A percentile compares a stretch with the other conserved stretches of the same genome.
Evolutionary conservation across 805 yeast species (phyloP).

Genomic region (Sugiyamaella chiloensis): DNA sequence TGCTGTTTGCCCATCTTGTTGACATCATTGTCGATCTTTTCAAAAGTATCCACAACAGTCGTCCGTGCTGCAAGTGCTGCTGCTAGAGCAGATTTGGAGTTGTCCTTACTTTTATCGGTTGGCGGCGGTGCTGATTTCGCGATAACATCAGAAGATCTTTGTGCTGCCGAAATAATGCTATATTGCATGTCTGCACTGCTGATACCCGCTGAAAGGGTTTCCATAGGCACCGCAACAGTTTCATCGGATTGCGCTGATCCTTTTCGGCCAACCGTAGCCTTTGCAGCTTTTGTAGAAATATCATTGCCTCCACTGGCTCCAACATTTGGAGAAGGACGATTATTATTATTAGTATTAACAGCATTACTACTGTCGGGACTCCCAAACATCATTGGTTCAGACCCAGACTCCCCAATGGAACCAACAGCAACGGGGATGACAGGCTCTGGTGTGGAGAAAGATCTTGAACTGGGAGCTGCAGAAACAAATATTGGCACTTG

Average conservation of each 20-base stretch:
- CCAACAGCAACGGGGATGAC: neutral
- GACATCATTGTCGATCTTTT: constrained; percentile 16
- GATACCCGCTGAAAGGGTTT: neutral
- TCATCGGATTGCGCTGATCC: neutral
- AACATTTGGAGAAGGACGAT: neutral
- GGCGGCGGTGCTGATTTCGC: neutral
- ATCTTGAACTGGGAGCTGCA: neutral
- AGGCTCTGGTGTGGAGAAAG: no score
- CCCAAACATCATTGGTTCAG: no score
- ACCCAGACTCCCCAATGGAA: neutral
- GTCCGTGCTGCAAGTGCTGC: constrained; percentile 23
- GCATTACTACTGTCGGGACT: neutral
- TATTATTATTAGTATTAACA: neutral
- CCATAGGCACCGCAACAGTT: neutral
- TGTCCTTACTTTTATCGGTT: neutral
- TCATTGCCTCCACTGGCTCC: neutral
- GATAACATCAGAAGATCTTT: neutral
- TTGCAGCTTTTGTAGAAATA: neutral
- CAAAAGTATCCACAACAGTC: constrained; percentile 20
- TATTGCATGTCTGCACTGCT: neutral
- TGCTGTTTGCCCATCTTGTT: constrained; percentile 2
- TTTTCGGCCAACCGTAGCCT: constrained; percentile 1
- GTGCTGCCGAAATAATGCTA: neutral
- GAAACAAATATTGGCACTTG: neutral
- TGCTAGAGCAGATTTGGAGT: constrained; percentile 19